Percentiles rank a stretch among this genome's conserved stretches.
These are phyloP conservation scores for Jaapia argillacea DNA, from an alignment of 768 basidiomycete species.

Conservation along the genomic window DNA sequence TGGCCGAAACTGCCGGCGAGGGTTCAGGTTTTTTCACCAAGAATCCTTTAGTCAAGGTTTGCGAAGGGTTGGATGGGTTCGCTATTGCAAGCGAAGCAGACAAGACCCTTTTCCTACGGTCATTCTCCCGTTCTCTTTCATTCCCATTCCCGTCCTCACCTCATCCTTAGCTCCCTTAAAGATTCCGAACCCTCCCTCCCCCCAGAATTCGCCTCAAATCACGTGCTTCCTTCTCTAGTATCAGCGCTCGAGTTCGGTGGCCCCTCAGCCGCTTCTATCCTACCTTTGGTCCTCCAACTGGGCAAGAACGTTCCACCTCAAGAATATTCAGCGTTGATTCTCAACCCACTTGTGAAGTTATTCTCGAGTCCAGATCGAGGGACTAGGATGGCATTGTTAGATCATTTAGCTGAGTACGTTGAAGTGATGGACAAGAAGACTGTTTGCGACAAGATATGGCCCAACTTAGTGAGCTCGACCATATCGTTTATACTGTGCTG, in stretches of 20 bases:
- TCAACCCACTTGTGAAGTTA: slow-evolving; percentile 75
- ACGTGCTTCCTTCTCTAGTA: slow-evolving; percentile 81
- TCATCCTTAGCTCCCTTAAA: slow-evolving; percentile 51
- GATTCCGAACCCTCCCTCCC: slow-evolving; percentile 79
- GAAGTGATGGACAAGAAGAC: slow-evolving; percentile 82
- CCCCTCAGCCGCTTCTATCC: slow-evolving; percentile 61
- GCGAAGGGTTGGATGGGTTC: slow-evolving; percentile 80
- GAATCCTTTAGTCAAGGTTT: slow-evolving; percentile 80
- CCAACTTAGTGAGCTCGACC: slow-evolving; percentile 60
- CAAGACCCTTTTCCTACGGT: slow-evolving; percentile 61
- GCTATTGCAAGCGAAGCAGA: slow-evolving; percentile 73
- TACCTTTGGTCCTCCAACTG: slow-evolving; percentile 79
- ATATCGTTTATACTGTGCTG: background rate
- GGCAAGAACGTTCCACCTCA: slow-evolving; percentile 60
- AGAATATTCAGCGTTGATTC: slow-evolving; percentile 58
- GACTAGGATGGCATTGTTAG: slow-evolving; percentile 87
- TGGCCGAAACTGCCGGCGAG: slow-evolving; percentile 49
- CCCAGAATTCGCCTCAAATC: slow-evolving; percentile 71
- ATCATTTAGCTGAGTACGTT: slow-evolving; percentile 73
- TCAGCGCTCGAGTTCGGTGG: slow-evolving; percentile 74
- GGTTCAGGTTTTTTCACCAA: slow-evolving; percentile 68
- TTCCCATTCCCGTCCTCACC: background rate
- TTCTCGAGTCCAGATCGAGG: slow-evolving; percentile 89
- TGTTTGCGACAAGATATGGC: slow-evolving; percentile 86
- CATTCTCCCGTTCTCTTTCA: background rate